phyloP scores from a whole-genome alignment of 495 filamentous ascomycete genomes.

The Beverwykella pulmonaria region DNA sequence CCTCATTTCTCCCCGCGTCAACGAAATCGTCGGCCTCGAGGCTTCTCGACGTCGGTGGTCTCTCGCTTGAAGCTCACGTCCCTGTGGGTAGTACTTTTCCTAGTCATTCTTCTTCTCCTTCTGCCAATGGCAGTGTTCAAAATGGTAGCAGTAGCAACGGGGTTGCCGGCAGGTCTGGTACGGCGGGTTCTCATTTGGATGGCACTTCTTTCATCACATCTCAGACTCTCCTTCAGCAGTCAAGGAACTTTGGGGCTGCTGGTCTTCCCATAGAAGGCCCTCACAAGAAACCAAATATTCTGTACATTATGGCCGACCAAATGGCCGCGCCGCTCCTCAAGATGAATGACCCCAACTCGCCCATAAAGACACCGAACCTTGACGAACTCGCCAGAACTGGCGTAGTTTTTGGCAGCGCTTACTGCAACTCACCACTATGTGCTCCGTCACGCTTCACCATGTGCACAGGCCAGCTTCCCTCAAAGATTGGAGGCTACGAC shows the following conservation, averaged over 20 bases:
- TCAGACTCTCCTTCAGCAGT: constrained; percentile 22
- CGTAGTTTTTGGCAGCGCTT: constrained; percentile 84
- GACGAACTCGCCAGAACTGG: constrained; percentile 75
- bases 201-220: constrained; percentile 19
- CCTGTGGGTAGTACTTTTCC: constrained; percentile 9
- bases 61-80: constrained; percentile 18
- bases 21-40: not conserved
- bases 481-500: constrained; percentile 84
- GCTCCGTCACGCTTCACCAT: constrained; percentile 86
- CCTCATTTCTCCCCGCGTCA: not conserved
- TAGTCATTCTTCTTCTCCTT: constrained; percentile 20
- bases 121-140: constrained; percentile 17
- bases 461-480: constrained; percentile 83
- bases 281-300: constrained; percentile 64
- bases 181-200: constrained; percentile 6
- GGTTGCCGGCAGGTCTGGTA: not conserved
- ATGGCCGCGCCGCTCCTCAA: constrained; percentile 81
- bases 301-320: constrained; percentile 93
- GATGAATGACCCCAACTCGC: constrained; percentile 77
- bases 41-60: not conserved
- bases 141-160: not conserved
- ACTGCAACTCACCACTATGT: constrained; percentile 87
- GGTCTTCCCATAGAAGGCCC: not conserved
- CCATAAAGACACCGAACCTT: constrained; percentile 83
- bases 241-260: constrained; percentile 19